A percentile compares a stretch with the other conserved stretches of the same genome.
Evolutionary conservation across 345 rosid genomes (phyloP).

Genomic region (Pistacia integerrima): DNA sequence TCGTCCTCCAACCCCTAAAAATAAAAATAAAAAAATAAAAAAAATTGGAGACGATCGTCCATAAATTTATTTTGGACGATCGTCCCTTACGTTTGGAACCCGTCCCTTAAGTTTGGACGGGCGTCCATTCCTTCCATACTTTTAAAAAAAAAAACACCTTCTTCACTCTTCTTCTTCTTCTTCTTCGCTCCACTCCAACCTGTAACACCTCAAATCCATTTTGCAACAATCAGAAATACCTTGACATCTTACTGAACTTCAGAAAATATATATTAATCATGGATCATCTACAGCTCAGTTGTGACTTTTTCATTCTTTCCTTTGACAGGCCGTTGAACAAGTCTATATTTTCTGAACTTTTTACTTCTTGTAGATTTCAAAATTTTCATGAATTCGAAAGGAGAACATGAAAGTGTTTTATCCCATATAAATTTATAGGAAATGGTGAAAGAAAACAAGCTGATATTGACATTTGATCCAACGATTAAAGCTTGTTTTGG

Average conservation of each 20-base stretch:
- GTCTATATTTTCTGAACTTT: slow-evolving; percentile 30
- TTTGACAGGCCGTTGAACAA: slow-evolving; percentile 76
- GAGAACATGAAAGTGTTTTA: too few species aligned
- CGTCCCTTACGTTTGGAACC: too few species aligned
- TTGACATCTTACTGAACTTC: neutral
- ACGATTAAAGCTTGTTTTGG: slow-evolving; percentile 90
- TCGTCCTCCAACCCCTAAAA: too few species aligned
- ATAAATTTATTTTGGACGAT: too few species aligned
- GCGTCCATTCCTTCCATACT: too few species aligned
- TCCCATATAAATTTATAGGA: slow-evolving; percentile 48
- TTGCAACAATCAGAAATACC: slow-evolving; percentile 14
- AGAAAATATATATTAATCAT: neutral
- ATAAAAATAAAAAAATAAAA: too few species aligned
- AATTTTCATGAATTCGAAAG: neutral
- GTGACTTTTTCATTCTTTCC: slow-evolving; percentile 63
- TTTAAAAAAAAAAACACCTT: too few species aligned
- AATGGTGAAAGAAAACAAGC: slow-evolving; percentile 86
- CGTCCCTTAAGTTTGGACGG: too few species aligned
- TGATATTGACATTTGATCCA: slow-evolving; percentile 74
- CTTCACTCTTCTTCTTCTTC: too few species aligned
- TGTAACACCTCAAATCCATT: too few species aligned
- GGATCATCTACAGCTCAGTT: slow-evolving; percentile 66
- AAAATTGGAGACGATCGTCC: too few species aligned
- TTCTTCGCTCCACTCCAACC: too few species aligned
- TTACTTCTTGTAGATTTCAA: neutral